Base-by-base conservation (phyloP, 2,329 filamentous ascomycete genomes). In the Polytolypa hystricis region DNA sequence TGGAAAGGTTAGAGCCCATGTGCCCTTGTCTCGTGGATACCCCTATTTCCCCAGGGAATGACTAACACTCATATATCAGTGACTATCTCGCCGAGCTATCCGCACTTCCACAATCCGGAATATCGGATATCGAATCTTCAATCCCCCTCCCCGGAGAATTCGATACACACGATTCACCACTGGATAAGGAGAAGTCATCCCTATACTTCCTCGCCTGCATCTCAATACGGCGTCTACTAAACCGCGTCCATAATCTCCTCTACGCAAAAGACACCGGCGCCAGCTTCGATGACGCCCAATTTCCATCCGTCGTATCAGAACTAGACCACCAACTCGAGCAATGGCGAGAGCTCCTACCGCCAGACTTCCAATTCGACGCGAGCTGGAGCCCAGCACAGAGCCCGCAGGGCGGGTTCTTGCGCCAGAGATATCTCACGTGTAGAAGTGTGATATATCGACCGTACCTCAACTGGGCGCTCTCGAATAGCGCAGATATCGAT, bases 181-280 rank as follows among this genome's bases (percentile, higher is more conserved):
- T 46, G 0, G 57, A 64, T 2, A 61, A 66, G 35, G 65, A 72
- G 42, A 58, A 67, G 21, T 69, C 68, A 0, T 67, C 68, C 0
- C 57, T 72, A 0, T 72, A 72, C 45, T 70, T 72, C 33, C 54
- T 73, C 2, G 69, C 69, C 1, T 73, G 68, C 23, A 70, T 73
- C 19, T 70, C 48, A 5, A 48, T 50, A 40, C 47, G 48, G 19
- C 47, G 48, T 4, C 42, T 50, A 2, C 44, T 50, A 14, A 50
- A 50, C 29, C 47, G 48, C 12, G 48, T 46, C 5, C 48, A 50
- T 25, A 39, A 50, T 25, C 54, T 72, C 0, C 56, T 72, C 0
- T 72, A 72, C 37, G 65, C 67, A 0, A 52, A 59, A 4, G 60
- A 58, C 14, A 63, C 60, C 0, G 67, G 67, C 2, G 65, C 65